A percentile compares a stretch with the other conserved stretches of the same genome.
These are phyloP conservation scores for Candida rishiriensis DNA, from an alignment of 805 yeast genomes.

Conservation along the genomic window DNA sequence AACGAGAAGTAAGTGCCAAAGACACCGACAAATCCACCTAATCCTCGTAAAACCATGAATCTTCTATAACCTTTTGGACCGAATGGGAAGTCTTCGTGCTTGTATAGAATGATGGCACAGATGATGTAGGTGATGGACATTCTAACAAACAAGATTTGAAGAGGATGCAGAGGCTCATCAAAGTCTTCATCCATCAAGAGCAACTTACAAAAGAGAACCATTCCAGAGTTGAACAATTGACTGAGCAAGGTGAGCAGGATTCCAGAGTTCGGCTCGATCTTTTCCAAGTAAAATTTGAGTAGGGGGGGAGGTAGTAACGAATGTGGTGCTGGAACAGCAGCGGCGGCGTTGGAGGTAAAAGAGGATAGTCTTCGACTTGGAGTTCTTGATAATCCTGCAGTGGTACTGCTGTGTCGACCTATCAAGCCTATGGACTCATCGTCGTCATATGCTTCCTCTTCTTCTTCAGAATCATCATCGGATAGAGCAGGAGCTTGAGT, in stretches of 20 bases:
- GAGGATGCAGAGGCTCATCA: constrained; percentile 61
- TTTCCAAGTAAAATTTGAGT: constrained; percentile 6
- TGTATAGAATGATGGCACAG: constrained; percentile 37
- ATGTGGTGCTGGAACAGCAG: no score
- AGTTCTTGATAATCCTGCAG: no score
- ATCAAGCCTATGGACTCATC: no score
- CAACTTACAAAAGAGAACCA: constrained; percentile 74
- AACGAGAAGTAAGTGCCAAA: constrained; percentile 73
- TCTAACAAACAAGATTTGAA: constrained; percentile 72
- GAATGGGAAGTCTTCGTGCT: constrained; percentile 57
- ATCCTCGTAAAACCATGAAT: constrained; percentile 57
- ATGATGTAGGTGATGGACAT: constrained; percentile 67
- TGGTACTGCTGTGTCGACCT: no score
- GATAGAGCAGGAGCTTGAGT: no score
- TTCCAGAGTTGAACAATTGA: constrained; percentile 70
- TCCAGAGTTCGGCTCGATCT: constrained; percentile 45
- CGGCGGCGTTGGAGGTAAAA: no score
- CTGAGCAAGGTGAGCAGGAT: constrained; percentile 52
- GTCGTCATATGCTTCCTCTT: no score
- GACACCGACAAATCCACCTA: constrained; percentile 75
- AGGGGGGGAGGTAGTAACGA: not conserved
- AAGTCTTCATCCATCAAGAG: constrained; percentile 61
- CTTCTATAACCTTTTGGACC: constrained; percentile 61
- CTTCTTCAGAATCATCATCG: no score
- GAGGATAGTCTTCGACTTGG: no score